A percentile compares a stretch with the other conserved stretches of the same genome.
Evolutionary conservation across 2,329 filamentous ascomycete genomes (phyloP).

Genomic region (Penicillium hesseltinei): DNA sequence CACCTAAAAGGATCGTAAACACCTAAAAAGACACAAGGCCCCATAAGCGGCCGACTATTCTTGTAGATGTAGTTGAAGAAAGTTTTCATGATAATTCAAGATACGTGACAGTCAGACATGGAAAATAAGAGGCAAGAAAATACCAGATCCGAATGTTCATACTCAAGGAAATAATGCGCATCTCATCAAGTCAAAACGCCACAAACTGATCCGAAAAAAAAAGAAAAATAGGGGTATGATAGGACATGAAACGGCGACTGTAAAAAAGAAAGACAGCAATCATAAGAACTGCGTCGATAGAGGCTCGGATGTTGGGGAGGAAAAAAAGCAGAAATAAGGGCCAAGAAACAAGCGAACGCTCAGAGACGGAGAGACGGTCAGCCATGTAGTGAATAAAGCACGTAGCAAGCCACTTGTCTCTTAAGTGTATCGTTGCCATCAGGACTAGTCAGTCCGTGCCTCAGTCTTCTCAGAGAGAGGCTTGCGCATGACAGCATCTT

Average conservation of each 20-base stretch:
- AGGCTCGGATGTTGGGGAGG: constrained; percentile 3
- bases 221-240: constrained; percentile 21
- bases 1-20: too few relatives aligned
- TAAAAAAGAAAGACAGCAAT: constrained; percentile 10
- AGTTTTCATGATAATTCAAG: background rate
- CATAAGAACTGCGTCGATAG: constrained; percentile 6
- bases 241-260: constrained; percentile 15
- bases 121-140: constrained; percentile 1
- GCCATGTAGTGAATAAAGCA: background rate
- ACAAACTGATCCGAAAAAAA: constrained; percentile 9
- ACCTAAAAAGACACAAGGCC: too few relatives aligned
- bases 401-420: background rate
- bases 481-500: constrained; percentile 79
- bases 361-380: constrained; percentile 1
- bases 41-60: too few relatives aligned
- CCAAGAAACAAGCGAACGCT: constrained; percentile 10
- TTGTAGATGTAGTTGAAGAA: background rate
- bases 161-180: constrained; percentile 1
- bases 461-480: constrained; percentile 45
- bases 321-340: constrained; percentile 4
- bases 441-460: constrained; percentile 20
- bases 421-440: background rate
- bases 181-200: constrained; percentile 14
- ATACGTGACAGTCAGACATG: constrained; percentile 1
- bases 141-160: background rate